A percentile compares a stretch with the other conserved stretches of the same genome.
Evolutionary conservation across 108 stramenopile species (phyloP).

Genomic region (Pseudonitzschia multistriata): DNA sequence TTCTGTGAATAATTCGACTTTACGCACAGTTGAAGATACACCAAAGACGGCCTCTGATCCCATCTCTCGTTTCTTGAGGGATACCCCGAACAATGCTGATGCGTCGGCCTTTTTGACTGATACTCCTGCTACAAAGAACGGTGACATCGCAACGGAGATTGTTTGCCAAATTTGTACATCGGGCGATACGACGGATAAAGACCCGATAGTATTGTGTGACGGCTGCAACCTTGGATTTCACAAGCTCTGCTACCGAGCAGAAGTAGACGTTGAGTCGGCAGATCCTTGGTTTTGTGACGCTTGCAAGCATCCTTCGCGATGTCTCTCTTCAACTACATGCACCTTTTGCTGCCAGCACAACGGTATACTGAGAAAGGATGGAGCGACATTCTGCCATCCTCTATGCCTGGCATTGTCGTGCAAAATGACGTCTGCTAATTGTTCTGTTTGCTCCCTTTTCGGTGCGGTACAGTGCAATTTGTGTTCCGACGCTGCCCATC

Average conservation of each 20-base stretch:
- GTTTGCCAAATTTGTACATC: conserved; percentile 47
- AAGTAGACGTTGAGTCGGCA: conserved; percentile 12
- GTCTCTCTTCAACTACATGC: not conserved
- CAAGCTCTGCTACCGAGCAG: conserved; percentile 45
- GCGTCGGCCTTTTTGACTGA: conserved; percentile 12
- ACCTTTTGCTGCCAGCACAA: conserved; percentile 13
- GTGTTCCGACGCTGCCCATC: conserved; percentile 29
- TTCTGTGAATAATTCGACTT: not conserved
- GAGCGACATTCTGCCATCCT: conserved; percentile 27
- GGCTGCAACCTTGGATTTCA: conserved; percentile 62
- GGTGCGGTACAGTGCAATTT: conserved; percentile 22
- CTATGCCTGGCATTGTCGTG: conserved; percentile 22
- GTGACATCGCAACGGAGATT: conserved; percentile 25
- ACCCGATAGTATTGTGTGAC: conserved; percentile 62
- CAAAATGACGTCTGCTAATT: conserved; percentile 15
- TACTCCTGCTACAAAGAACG: conserved; percentile 1
- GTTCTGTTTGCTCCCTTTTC: conserved; percentile 16
- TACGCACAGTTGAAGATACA: not conserved
- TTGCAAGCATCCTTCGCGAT: conserved; percentile 21
- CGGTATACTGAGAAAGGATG: conserved; percentile 25
- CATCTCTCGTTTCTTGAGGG: not conserved
- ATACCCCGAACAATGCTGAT: not conserved
- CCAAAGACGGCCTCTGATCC: not conserved
- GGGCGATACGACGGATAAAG: conserved; percentile 33
- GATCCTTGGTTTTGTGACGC: conserved; percentile 53